phyloP scores from a whole-genome alignment of 306 rosid genomes.

The Leucaena leucocephala region DNA sequence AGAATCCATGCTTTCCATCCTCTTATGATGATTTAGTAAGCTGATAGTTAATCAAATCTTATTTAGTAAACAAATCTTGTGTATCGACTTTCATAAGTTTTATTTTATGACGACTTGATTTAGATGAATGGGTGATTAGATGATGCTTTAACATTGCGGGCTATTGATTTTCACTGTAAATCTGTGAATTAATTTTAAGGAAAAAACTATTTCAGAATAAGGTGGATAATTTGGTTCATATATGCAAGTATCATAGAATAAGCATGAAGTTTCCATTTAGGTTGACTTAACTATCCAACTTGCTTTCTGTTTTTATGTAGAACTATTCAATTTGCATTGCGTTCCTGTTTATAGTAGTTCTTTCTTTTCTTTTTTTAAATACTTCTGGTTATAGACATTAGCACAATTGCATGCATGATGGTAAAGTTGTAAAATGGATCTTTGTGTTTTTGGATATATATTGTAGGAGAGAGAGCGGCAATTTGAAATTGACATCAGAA shows the following conservation, averaged over 20 bases:
- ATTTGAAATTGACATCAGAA: conserved; percentile 86
- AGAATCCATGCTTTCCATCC: conserved; percentile 69
- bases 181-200: conserved; percentile 7
- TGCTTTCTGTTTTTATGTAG: background rate
- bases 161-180: background rate
- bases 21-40: conserved; percentile 86
- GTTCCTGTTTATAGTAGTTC: background rate
- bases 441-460: conserved; percentile 16
- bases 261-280: background rate
- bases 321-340: background rate
- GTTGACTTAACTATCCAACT: conserved; percentile 9
- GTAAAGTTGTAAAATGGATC: conserved; percentile 2
- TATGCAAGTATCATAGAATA: background rate
- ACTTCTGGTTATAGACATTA: background rate
- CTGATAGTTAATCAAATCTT: conserved; percentile 28
- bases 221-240: conserved; percentile 4
- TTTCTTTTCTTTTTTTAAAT: background rate
- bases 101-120: background rate
- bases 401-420: conserved; percentile 2
- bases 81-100: background rate
- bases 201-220: background rate
- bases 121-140: conserved; percentile 4
- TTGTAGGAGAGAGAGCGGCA: conserved; percentile 87
- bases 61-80: conserved; percentile 4
- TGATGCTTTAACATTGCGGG: background rate